These are phyloP conservation scores for Phytopythium aichiense DNA, from an alignment of 352 stramenopile genomes.

Conservation along the genomic window DNA sequence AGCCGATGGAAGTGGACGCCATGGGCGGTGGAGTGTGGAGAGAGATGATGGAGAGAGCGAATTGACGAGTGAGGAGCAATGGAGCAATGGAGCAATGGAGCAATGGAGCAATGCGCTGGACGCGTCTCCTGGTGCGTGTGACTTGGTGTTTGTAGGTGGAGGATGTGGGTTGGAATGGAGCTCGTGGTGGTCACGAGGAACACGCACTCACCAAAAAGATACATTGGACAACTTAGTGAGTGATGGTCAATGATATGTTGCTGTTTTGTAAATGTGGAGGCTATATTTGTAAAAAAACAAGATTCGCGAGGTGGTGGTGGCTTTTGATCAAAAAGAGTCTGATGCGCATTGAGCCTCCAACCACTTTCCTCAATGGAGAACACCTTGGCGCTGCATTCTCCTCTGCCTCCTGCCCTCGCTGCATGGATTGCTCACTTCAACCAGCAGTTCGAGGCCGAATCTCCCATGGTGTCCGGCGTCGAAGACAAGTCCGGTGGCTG, in stretches of 20 bases:
- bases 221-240: not conserved
- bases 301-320: too few species aligned
- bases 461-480: not conserved
- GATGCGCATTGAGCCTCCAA: too few species aligned
- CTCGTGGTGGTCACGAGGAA: not conserved
- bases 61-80: not conserved
- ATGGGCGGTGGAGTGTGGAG: not conserved
- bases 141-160: not conserved
- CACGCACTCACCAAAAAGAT: too few species aligned
- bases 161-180: not conserved
- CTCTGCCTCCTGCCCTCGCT: not conserved
- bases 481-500: not conserved
- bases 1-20: slow-evolving; percentile 14
- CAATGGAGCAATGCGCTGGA: not conserved
- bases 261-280: not conserved
- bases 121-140: not conserved
- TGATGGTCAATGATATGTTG: not conserved
- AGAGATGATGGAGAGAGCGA: not conserved
- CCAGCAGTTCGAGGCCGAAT: not conserved
- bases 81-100: not conserved
- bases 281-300: not conserved
- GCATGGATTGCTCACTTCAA: not conserved
- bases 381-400: too few species aligned
- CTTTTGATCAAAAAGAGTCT: too few species aligned
- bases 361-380: too few species aligned